A percentile compares a stretch with the other conserved stretches of the same genome.
These are phyloP conservation scores for Aspergillus sp. DNA, from an alignment of 2,329 filamentous ascomycete genomes.

Conservation along the genomic window DNA sequence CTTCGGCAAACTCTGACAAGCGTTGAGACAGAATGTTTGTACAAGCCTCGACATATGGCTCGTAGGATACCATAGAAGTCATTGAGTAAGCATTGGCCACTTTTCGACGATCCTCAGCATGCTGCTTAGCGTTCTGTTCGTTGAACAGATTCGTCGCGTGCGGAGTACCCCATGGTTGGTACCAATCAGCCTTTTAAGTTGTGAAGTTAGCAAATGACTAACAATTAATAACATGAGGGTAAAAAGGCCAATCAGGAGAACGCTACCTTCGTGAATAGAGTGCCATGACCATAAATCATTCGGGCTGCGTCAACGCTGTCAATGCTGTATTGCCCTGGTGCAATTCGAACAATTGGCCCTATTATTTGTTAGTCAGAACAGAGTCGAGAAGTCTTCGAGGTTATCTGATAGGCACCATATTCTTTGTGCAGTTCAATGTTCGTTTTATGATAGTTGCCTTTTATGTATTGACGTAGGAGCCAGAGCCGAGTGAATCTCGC, in stretches of 20 bases:
- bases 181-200: conserved; percentile 4
- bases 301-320: conserved; percentile 4
- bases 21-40: conserved; percentile 4
- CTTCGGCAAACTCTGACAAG: not conserved
- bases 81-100: conserved; percentile 10
- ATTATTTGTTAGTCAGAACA: not conserved
- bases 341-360: conserved; percentile 7
- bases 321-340: conserved; percentile 9
- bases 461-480: conserved; percentile 5
- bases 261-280: conserved; percentile 8
- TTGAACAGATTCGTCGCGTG: conserved; percentile 3
- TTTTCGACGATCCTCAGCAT: conserved; percentile 7
- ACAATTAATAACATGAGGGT: too few species aligned
- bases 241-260: too few species aligned
- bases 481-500: conserved; percentile 15
- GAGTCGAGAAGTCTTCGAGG: not conserved
- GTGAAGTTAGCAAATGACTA: too few species aligned
- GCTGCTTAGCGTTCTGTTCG: not conserved
- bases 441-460: not conserved
- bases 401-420: not conserved
- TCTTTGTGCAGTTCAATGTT: conserved; percentile 1
- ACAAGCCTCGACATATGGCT: conserved; percentile 9
- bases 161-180: conserved; percentile 7
- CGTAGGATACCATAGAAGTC: conserved; percentile 7
- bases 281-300: conserved; percentile 10